Percentiles rank a stretch among this genome's conserved stretches.
Conservation (phyloP, 371 early-diverging fungal species). For the Mucor piriformis region DNA sequence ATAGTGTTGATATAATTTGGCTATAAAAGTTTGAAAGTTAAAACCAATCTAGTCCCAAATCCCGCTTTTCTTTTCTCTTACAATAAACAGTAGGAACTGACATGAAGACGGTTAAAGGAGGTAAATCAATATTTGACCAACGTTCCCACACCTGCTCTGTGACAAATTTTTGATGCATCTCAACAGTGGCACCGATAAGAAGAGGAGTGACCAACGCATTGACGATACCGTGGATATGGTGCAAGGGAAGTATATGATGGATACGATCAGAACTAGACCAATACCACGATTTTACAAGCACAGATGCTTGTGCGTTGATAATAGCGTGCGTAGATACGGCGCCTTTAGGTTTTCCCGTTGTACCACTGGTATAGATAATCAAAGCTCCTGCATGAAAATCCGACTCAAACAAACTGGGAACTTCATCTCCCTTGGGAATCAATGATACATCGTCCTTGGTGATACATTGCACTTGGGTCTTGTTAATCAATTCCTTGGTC, state of each 20-base stretch:
- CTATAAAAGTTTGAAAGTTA: slow-evolving; percentile 1
- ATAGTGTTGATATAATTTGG: slow-evolving; percentile 60
- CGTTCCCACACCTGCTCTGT: slow-evolving; percentile 65
- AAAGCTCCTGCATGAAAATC: slow-evolving; percentile 58
- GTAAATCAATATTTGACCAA: slow-evolving; percentile 41
- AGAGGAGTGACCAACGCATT: slow-evolving; percentile 70
- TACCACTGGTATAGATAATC: slow-evolving; percentile 85
- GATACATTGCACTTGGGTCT: slow-evolving; percentile 4
- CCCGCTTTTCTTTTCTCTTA: background rate
- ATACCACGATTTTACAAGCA: slow-evolving; percentile 76
- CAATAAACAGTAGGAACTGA: slow-evolving; percentile 87
- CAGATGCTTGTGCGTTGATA: slow-evolving; percentile 67
- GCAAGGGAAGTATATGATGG: slow-evolving; percentile 80
- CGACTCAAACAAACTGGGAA: slow-evolving; percentile 20
- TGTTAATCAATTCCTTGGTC: slow-evolving; percentile 22
- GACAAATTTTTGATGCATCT: slow-evolving; percentile 75
- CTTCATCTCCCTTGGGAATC: background rate
- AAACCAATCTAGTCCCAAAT: background rate
- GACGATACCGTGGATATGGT: slow-evolving; percentile 80
- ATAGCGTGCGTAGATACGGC: slow-evolving; percentile 72
- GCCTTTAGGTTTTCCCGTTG: slow-evolving; percentile 82
- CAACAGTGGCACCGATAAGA: slow-evolving; percentile 73
- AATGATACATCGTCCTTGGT: slow-evolving; percentile 6
- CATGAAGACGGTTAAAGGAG: slow-evolving; percentile 73
- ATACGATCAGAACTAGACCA: slow-evolving; percentile 70